A percentile compares a stretch with the other conserved stretches of the same genome.
Evolutionary conservation across 2,329 filamentous ascomycete species (phyloP).

Genomic region (Setomelanomma holmii): DNA sequence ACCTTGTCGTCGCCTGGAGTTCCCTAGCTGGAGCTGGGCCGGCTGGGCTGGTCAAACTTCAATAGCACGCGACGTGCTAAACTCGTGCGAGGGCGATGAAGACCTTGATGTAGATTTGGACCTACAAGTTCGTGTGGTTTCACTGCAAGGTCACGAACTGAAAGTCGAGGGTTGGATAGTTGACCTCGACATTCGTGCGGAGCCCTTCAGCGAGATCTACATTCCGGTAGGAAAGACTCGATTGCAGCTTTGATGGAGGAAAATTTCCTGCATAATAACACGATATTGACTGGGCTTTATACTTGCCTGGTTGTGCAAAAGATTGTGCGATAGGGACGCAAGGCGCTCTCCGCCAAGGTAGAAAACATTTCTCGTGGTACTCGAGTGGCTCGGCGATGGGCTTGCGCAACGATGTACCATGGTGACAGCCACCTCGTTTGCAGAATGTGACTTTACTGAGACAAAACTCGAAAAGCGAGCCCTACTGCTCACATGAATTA

Average conservation of each 20-base stretch:
- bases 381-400: background rate
- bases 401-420: background rate
- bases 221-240: background rate
- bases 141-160: background rate
- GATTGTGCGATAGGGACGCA: background rate
- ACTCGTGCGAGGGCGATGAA: background rate
- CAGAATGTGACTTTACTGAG: background rate
- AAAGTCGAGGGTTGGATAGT: background rate
- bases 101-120: background rate
- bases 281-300: background rate
- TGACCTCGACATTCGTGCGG: background rate
- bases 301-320: background rate
- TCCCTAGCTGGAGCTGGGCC: conserved; percentile 3
- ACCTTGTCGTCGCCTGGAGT: background rate
- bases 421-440: conserved; percentile 3
- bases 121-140: background rate
- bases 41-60: conserved; percentile 2
- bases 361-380: background rate
- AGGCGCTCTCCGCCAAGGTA: background rate
- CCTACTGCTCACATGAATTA: background rate
- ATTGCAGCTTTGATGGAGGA: conserved; percentile 5
- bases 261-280: conserved; percentile 5
- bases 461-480: background rate
- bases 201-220: background rate
- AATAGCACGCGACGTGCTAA: conserved; percentile 1